Evolutionary conservation across 306 rosid species (phyloP).

Genomic region (Coriaria nepalensis): DNA sequence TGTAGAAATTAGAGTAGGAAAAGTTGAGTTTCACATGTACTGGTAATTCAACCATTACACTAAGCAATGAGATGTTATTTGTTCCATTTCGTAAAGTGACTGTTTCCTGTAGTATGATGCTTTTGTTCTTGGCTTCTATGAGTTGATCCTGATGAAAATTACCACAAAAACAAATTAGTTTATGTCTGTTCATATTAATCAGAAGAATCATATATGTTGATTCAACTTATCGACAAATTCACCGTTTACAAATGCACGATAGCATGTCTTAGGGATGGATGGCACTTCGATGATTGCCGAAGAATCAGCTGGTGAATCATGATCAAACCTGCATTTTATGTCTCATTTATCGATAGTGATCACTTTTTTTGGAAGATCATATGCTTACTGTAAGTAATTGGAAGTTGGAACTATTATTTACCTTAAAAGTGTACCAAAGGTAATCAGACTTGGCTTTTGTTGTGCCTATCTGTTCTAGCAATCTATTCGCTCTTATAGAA

Average conservation of each 20-base stretch:
- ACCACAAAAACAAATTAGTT: not conserved
- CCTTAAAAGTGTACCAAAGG: slow-evolving; percentile 41
- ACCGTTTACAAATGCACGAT: slow-evolving; percentile 56
- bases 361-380: not conserved
- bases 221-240: slow-evolving; percentile 33
- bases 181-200: not conserved
- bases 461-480: slow-evolving; percentile 21
- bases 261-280: slow-evolving; percentile 53
- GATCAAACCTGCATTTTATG: slow-evolving; percentile 15
- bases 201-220: not conserved
- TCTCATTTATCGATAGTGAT: too few relatives aligned
- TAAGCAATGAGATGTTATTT: slow-evolving; percentile 64
- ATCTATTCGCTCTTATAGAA: slow-evolving; percentile 4
- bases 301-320: slow-evolving; percentile 16
- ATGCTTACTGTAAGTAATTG: not conserved
- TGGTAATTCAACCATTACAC: slow-evolving; percentile 78
- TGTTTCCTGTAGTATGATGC: slow-evolving; percentile 25
- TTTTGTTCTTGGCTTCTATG: slow-evolving; percentile 31
- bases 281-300: slow-evolving; percentile 29
- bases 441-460: slow-evolving; percentile 28
- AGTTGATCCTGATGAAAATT: slow-evolving; percentile 46
- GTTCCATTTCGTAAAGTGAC: slow-evolving; percentile 35
- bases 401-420: slow-evolving; percentile 1
- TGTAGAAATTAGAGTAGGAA: not conserved
- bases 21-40: slow-evolving; percentile 27